A percentile compares a stretch with the other conserved stretches of the same genome.
These are phyloP conservation scores for Colletotrichum navitas DNA, from an alignment of 2,329 filamentous ascomycete species.

Conservation along the genomic window DNA sequence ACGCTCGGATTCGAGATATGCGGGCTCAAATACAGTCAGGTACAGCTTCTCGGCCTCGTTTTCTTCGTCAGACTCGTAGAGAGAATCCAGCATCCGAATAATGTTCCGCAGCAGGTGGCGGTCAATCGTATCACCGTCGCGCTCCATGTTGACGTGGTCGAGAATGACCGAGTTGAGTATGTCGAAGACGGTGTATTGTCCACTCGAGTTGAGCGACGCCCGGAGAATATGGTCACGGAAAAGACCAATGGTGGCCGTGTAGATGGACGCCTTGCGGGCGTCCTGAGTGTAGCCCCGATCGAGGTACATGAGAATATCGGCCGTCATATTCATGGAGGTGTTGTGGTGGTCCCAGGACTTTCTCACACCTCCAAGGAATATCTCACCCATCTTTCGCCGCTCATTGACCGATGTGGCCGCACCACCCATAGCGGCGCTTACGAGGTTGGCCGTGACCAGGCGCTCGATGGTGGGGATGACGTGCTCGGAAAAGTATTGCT, in stretches of 20 bases:
- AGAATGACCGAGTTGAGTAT: slow-evolving; percentile 86
- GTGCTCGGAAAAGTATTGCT: slow-evolving; percentile 80
- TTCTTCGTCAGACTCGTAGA: slow-evolving; percentile 87
- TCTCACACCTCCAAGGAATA: slow-evolving; percentile 81
- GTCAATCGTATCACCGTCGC: slow-evolving; percentile 90
- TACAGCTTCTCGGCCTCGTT: slow-evolving; percentile 86
- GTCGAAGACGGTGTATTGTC: slow-evolving; percentile 71
- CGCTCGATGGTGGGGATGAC: slow-evolving; percentile 79
- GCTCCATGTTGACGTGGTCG: slow-evolving; percentile 92
- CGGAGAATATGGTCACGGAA: slow-evolving; percentile 89
- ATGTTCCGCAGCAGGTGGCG: slow-evolving; percentile 84
- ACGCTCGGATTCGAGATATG: slow-evolving; percentile 78
- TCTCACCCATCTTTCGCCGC: slow-evolving; percentile 83
- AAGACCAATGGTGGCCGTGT: slow-evolving; percentile 84
- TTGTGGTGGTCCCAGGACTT: slow-evolving; percentile 90
- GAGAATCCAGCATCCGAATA: slow-evolving; percentile 87
- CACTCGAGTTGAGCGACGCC: slow-evolving; percentile 62
- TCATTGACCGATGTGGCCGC: slow-evolving; percentile 80
- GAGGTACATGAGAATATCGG: slow-evolving; percentile 97
- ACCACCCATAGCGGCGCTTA: slow-evolving; percentile 65
- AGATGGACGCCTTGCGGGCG: slow-evolving; percentile 79
- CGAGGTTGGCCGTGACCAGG: slow-evolving; percentile 77
- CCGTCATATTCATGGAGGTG: slow-evolving; percentile 94
- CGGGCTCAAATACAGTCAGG: slow-evolving; percentile 82
- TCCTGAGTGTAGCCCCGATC: slow-evolving; percentile 87